Percentiles rank a stretch among this genome's conserved stretches.
Evolutionary conservation across 1,139 yeast species (phyloP).

Genomic region (Pichia inconspicua): DNA sequence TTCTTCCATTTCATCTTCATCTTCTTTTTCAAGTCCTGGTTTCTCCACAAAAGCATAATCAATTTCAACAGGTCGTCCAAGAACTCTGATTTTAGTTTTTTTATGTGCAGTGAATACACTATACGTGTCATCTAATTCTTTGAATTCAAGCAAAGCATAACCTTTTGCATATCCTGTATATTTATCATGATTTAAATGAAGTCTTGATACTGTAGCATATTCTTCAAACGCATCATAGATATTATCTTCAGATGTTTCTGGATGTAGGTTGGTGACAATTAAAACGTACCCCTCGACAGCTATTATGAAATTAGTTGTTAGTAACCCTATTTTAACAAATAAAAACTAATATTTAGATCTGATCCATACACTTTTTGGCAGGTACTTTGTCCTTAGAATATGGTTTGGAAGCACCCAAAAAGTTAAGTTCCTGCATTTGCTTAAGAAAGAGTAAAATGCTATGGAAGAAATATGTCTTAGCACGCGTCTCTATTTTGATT

Average conservation of each 20-base stretch:
- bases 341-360: not conserved
- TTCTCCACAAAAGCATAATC: conserved; percentile 34
- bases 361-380: conserved; percentile 11
- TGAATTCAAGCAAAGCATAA: conserved; percentile 36
- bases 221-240: conserved; percentile 35
- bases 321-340: not conserved
- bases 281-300: conserved; percentile 40
- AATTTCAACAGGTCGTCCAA: conserved; percentile 29
- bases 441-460: too few relatives aligned
- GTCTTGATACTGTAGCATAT: conserved; percentile 32
- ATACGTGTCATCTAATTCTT: conserved; percentile 29
- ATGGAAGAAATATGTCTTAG: not conserved
- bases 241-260: conserved; percentile 41
- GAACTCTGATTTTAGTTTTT: conserved; percentile 25
- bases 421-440: not conserved
- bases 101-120: conserved; percentile 26
- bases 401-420: conserved; percentile 6
- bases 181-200: conserved; percentile 37
- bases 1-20: not conserved
- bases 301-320: conserved; percentile 7
- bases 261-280: conserved; percentile 35
- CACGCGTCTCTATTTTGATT: not conserved
- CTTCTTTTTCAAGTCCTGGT: not conserved
- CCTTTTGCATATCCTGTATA: conserved; percentile 38
- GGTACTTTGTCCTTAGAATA: conserved; percentile 8